A percentile compares a stretch with the other conserved stretches of the same genome.
These are phyloP conservation scores for Solanum appendiculatum DNA, from an alignment of 257 asterid genomes.

Conservation along the genomic window DNA sequence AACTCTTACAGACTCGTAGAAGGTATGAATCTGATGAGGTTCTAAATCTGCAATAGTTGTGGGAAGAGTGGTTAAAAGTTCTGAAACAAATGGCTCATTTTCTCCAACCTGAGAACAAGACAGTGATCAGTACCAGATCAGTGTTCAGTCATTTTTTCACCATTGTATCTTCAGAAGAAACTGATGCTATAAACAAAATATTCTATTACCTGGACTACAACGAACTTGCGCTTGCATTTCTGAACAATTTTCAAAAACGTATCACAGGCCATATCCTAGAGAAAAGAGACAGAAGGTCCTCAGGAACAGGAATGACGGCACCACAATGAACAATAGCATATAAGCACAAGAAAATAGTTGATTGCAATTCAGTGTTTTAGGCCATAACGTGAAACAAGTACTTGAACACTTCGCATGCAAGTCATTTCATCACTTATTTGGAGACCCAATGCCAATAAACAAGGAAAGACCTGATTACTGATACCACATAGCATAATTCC, in stretches of 20 bases:
- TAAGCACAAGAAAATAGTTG: not conserved
- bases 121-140: slow-evolving; percentile 1
- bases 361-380: not conserved
- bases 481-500: not conserved
- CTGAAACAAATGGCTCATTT: slow-evolving; percentile 91
- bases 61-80: slow-evolving; percentile 73
- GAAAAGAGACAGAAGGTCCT: slow-evolving; percentile 1
- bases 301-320: not conserved
- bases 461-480: not conserved
- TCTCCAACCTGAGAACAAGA: slow-evolving; percentile 73
- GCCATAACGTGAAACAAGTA: not conserved
- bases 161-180: not conserved
- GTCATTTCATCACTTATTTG: not conserved
- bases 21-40: slow-evolving; percentile 94
- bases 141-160: not conserved
- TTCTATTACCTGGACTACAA: slow-evolving; percentile 52
- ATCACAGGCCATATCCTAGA: slow-evolving; percentile 98
- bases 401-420: not conserved
- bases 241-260: slow-evolving; percentile 97
- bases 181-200: not conserved
- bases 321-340: not conserved
- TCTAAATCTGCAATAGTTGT: slow-evolving; percentile 87
- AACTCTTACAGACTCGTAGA: slow-evolving; percentile 85
- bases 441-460: not conserved
- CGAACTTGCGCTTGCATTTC: slow-evolving; percentile 98